Percentiles rank a stretch among this genome's conserved stretches.
These are phyloP conservation scores for Pseudopyricularia cyperi DNA, from an alignment of 2,329 filamentous ascomycete species.

Conservation along the genomic window DNA sequence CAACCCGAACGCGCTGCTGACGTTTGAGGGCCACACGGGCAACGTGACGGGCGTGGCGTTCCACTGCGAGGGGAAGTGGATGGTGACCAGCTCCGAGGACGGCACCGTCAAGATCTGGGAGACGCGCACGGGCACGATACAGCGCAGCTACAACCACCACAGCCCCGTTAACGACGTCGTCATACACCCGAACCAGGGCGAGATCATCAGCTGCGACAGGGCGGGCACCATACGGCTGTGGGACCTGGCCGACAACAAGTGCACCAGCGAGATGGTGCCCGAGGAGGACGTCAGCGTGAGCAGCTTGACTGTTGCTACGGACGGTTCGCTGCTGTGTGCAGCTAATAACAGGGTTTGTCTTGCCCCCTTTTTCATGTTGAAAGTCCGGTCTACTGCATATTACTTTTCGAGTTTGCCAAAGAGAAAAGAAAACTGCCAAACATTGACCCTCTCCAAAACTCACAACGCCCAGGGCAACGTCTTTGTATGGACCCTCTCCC, in stretches of 20 bases:
- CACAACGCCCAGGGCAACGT: constrained; percentile 73
- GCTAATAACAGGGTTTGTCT: constrained; percentile 70
- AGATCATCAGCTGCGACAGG: constrained; percentile 92
- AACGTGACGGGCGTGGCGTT: constrained; percentile 97
- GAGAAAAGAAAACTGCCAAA: neutral
- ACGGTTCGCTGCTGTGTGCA: constrained; percentile 83
- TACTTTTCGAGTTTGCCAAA: neutral
- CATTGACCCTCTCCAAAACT: constrained; percentile 1
- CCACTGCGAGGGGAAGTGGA: constrained; percentile 98
- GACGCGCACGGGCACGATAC: constrained; percentile 70
- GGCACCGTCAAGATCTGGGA: constrained; percentile 97
- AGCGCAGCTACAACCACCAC: constrained; percentile 86
- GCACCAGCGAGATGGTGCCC: constrained; percentile 88
- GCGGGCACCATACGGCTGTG: constrained; percentile 88
- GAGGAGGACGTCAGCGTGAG: constrained; percentile 91
- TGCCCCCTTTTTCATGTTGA: neutral
- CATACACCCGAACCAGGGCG: constrained; percentile 98
- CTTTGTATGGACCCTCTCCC: constrained; percentile 91
- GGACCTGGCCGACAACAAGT: constrained; percentile 95
- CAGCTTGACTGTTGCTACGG: constrained; percentile 89
- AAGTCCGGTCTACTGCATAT: no score
- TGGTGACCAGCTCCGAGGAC: constrained; percentile 96
- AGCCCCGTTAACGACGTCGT: constrained; percentile 92
- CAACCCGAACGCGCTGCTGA: constrained; percentile 87
- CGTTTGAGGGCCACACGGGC: constrained; percentile 88